Base-by-base conservation (phyloP, 2,329 filamentous ascomycete genomes). In the Fusarium anguioides region DNA sequence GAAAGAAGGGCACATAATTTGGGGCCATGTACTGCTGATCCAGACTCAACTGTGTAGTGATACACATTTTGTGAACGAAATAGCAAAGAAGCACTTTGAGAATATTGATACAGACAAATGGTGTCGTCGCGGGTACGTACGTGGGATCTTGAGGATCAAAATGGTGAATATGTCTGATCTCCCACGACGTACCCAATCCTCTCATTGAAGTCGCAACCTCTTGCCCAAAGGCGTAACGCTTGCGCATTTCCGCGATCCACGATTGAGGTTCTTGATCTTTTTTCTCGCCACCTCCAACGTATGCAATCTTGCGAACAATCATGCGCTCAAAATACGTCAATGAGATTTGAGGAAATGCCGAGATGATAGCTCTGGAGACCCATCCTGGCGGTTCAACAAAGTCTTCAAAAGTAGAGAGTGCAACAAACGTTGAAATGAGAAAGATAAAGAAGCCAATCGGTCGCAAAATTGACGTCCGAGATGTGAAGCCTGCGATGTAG, bases 321-420 rank as follows among this genome's bases (percentile, higher is more conserved):
- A 70, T 67, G 23, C 66, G 67, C 39, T 70, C 67, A 61, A 70
- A 70, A 8, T 69, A 69, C 4, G 67, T 70, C 36, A 70, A 10
- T 2, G 58, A 67, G 37, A 69, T 67, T 26, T 70, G 67, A 17
- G 67, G 67, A 27, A 70, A 69, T 5, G 66, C 67, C 3, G 58
- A 61, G 18, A 66, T 59, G 29, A 69, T 63, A 5, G 66, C 62
- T 20, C 67, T 41, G 0, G 67, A 48, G 4, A 69, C 67, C 67
- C 67, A 70, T 70, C 67, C 67, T 18, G 66, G 66, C 9, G 66
- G 66, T 35, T 70, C 53, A 9, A 67, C 37, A 35, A 64, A 70
- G 23, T 56, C 54, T 21, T 64, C 53, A 31, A 61, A 70, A 6
- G 31, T 45, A n/a, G 23, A 26, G 23, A 70, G 67, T 6, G 67